These are phyloP conservation scores for Aspergillus eucalypticola DNA, from an alignment of 2,329 filamentous ascomycete genomes.

Conservation along the genomic window DNA sequence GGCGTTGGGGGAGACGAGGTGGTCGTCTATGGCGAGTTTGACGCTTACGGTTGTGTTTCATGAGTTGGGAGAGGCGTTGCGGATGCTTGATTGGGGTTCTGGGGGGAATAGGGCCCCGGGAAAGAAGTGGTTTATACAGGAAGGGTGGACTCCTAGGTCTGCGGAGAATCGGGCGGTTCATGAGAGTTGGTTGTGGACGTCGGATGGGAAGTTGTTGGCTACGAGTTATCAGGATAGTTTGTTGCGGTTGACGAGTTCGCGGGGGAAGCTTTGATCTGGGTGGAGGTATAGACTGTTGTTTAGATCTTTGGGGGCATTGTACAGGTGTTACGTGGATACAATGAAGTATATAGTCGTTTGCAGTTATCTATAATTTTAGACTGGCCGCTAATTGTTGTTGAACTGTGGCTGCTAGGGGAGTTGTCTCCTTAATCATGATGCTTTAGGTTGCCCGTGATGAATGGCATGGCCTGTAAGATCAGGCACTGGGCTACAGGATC, in stretches of 20 bases:
- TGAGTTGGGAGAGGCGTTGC: conserved; percentile 39
- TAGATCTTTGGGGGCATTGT: not conserved
- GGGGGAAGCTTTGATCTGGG: conserved; percentile 22
- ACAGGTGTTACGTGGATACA: too few species aligned
- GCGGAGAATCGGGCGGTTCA: conserved; percentile 49
- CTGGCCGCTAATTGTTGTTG: too few species aligned
- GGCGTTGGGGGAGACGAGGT: conserved; percentile 46
- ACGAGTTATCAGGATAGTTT: conserved; percentile 54
- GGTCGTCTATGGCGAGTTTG: conserved; percentile 49
- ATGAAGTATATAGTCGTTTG: too few species aligned
- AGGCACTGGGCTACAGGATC: too few species aligned
- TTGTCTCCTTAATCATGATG: too few species aligned
- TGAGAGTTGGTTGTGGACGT: conserved; percentile 49
- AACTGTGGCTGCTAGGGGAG: too few species aligned
- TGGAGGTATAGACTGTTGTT: not conserved
- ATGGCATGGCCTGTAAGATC: too few species aligned
- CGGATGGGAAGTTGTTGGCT: conserved; percentile 47
- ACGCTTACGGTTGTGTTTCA: conserved; percentile 54
- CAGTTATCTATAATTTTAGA: too few species aligned
- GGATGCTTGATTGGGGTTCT: conserved; percentile 43
- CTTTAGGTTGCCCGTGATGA: too few species aligned
- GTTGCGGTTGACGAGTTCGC: conserved; percentile 34
- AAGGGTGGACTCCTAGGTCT: conserved; percentile 49
- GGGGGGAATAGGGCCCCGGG: conserved; percentile 7
- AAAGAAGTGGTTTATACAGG: conserved; percentile 52